Percentiles rank a stretch among this genome's conserved stretches.
These are phyloP conservation scores for Testicularia cyperi DNA, from an alignment of 1,284 basidiomycete species.

Conservation along the genomic window DNA sequence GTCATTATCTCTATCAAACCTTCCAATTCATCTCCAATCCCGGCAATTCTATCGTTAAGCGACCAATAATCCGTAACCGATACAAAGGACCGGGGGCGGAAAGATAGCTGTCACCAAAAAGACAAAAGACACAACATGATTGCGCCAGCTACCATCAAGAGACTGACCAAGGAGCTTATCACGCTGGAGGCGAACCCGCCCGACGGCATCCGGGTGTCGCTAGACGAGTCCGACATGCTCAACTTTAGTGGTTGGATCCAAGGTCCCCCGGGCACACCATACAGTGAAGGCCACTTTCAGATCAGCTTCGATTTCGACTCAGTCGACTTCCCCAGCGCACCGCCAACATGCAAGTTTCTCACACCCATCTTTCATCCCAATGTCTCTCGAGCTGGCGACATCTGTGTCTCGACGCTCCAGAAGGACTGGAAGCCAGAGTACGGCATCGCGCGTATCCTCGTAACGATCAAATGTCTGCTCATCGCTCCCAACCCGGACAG, in stretches of 20 bases:
- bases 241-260: conserved; percentile 23
- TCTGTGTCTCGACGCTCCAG: conserved; percentile 95
- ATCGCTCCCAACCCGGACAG: conserved; percentile 96
- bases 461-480: conserved; percentile 82
- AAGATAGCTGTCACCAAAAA: no score
- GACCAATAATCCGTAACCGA: no score
- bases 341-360: conserved; percentile 19
- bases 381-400: conserved; percentile 83
- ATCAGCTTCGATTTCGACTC: conserved; percentile 35
- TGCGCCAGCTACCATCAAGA: conserved; percentile 18
- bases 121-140: conserved; percentile 11
- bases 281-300: conserved; percentile 62
- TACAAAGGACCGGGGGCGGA: no score
- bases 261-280: conserved; percentile 78
- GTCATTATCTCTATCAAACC: no score
- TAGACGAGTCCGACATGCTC: conserved; percentile 31
- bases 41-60: no score
- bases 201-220: conserved; percentile 17
- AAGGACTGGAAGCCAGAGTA: conserved; percentile 94
- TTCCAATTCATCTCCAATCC: no score
- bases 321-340: conserved; percentile 28
- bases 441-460: conserved; percentile 84
- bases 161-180: conserved; percentile 21
- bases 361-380: conserved; percentile 89
- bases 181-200: conserved; percentile 11